Base-by-base conservation (phyloP, 192 early-diverging fungal genomes). In the Phlyctochytrium bullatum region DNA sequence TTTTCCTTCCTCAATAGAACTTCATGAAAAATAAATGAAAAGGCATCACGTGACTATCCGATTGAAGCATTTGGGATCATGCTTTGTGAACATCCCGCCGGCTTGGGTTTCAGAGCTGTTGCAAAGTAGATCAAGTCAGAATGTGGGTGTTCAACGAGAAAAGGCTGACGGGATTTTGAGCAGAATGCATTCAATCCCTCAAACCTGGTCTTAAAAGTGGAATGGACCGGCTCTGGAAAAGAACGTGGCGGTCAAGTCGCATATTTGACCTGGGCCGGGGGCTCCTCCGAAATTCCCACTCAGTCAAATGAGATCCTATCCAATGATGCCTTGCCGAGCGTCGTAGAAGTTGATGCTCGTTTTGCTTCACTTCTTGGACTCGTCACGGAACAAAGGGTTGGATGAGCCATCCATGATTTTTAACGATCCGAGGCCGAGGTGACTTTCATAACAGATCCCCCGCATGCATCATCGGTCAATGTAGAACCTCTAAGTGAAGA, bases 31-130 rank as follows among this genome's bases (percentile, higher is more conserved):
- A n/a, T n/a, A n/a, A n/a, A n/a, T n/a, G n/a, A n/a, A n/a, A n/a
- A n/a, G n/a, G n/a, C n/a, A n/a, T n/a, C n/a, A n/a, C n/a, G n/a
- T n/a, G n/a, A 47, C 40, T 20, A 47, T 47, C 40, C 40, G 20
- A 6, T 20, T 47, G 40, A 20, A 14, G 54, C 54, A 14, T 57
- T 65, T 92, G 51, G 68, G 79, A 3, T 82, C 88, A 6, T 88
- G 89, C 73, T 80, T 90, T 53, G 87, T 91, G 53, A 91, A 90
- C 69, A 66, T 94, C 31, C 92, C 92, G 1, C 60, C 78, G 6
- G 78, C 82, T 20, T 94, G 92, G 92, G 80, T 79, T 17, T 75
- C 85, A 40, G 88, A 89, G 2, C 75, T 94, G 33, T 82, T 84
- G 78, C 78, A 88, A 88, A 79, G 88, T 89, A 80, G 14, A 53